Base-by-base conservation (phyloP, 2,329 filamentous ascomycete species). In the Cordyceps cicadae region DNA sequence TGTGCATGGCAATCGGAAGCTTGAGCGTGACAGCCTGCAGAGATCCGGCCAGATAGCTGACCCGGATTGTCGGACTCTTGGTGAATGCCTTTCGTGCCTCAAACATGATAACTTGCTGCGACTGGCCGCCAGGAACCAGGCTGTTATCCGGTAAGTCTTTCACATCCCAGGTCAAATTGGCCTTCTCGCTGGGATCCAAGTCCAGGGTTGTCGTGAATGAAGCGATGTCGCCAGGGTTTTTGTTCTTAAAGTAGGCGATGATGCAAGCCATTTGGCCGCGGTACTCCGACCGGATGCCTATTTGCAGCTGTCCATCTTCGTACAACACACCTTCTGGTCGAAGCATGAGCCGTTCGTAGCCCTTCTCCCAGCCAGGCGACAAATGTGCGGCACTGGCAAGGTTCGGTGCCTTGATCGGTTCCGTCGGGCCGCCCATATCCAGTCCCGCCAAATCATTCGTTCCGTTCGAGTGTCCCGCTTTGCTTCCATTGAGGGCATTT, bases 151-250 rank as follows among this genome's bases (percentile, higher is more conserved):
- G 92, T 6, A 97, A 80, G 61, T 85, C 87, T 75, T 96, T 97
- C 63, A 91, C 85, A 69, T 97, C 94, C 74, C 91, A 88, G 43
- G 90, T 90, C 59, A 99, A 75, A 45, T 84, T 85, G 37, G 73
- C 74, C 72, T 84, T 87, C 63, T 87, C 85, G 59, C 74, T 76
- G 60, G 82, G 80, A 60, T 92, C 87, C 64, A 96, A 87, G 71
- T 97, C 92, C 53, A 97, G 77, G 0, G 93, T 95, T 0, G 94
- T 97, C 0, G 94, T 97, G 71, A 99, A 96, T 0, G 92, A 96
- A 59, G 86, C 89, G 68, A 99, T 88, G 0, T 88, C 77, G 43
- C 89, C 87, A 0, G 90, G 87, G 0, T 91, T 92, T 76, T 96
- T 96, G 79, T 99, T 99, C 63, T 87, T 89, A 72, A 97, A 96